A percentile compares a stretch with the other conserved stretches of the same genome.
phyloP scores from a whole-genome alignment of 805 yeast genomes.

The Myxozyma neglecta region DNA sequence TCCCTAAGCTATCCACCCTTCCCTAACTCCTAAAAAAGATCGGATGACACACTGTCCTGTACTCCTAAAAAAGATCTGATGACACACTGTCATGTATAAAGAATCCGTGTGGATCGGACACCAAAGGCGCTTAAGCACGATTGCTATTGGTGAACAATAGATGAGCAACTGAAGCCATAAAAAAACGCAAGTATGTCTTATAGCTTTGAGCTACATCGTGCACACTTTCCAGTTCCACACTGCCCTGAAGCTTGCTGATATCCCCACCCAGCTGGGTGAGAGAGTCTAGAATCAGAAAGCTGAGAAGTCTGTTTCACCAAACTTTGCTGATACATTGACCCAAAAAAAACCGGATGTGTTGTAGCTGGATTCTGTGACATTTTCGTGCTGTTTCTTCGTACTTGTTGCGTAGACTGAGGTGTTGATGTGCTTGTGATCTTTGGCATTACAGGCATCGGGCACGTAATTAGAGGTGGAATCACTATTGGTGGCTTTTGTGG shows the following conservation, averaged over 20 bases:
- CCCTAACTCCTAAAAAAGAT: too few species aligned
- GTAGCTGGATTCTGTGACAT: conserved; percentile 9
- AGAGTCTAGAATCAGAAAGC: conserved; percentile 15
- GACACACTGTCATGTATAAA: too few species aligned
- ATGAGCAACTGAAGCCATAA: neutral
- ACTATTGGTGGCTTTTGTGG: neutral
- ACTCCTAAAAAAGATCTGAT: too few species aligned
- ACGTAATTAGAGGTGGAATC: neutral
- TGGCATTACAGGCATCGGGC: conserved; percentile 4
- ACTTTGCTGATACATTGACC: conserved; percentile 5
- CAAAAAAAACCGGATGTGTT: conserved; percentile 30
- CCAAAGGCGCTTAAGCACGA: too few species aligned
- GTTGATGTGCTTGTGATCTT: neutral
- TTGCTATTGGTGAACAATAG: too few species aligned
- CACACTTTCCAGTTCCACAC: conserved; percentile 9
- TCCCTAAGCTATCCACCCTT: too few species aligned
- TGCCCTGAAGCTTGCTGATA: conserved; percentile 10
- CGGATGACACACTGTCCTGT: too few species aligned
- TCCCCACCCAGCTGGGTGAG: conserved; percentile 31
- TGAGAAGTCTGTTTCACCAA: neutral
- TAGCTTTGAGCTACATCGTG: conserved; percentile 3
- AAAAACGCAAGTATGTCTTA: neutral
- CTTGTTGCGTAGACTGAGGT: neutral
- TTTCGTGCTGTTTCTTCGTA: neutral
- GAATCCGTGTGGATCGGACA: too few species aligned